A percentile compares a stretch with the other conserved stretches of the same genome.
phyloP scores from a whole-genome alignment of 805 yeast species.

The Lachancea meyersii region DNA sequence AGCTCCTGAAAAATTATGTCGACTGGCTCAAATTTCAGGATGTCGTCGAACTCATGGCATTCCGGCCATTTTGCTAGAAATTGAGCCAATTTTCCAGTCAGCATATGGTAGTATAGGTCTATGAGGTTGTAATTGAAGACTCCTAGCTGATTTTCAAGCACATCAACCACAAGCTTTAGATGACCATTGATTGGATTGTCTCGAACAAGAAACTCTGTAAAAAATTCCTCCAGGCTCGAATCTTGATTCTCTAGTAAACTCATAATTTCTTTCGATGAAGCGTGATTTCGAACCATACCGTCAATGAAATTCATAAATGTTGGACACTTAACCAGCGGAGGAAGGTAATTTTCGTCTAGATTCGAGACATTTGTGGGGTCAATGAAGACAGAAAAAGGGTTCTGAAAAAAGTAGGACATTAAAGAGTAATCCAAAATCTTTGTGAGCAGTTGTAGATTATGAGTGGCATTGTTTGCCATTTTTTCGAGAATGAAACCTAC shows the following conservation, averaged over 20 bases:
- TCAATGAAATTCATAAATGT: constrained; percentile 33
- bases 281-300: constrained; percentile 24
- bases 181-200: constrained; percentile 33
- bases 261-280: constrained; percentile 24
- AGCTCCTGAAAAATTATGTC: constrained; percentile 32
- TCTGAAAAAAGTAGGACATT: constrained; percentile 32
- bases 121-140: constrained; percentile 28
- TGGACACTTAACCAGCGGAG: constrained; percentile 27
- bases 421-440: constrained; percentile 31
- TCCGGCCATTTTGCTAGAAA: constrained; percentile 26
- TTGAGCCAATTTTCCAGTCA: constrained; percentile 20
- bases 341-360: constrained; percentile 25
- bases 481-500: constrained; percentile 28
- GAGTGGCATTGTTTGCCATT: constrained; percentile 31
- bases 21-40: constrained; percentile 26
- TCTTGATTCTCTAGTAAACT: constrained; percentile 23
- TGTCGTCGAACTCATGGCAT: constrained; percentile 16
- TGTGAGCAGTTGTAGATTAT: constrained; percentile 27
- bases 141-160: constrained; percentile 22
- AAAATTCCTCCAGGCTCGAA: constrained; percentile 25
- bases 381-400: constrained; percentile 32
- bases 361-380: constrained; percentile 30
- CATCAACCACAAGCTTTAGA: constrained; percentile 23
- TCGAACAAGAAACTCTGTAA: constrained; percentile 30
- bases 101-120: constrained; percentile 27